Conservation (phyloP, 768 basidiomycete species). For the Mycena chlorophos region DNA sequence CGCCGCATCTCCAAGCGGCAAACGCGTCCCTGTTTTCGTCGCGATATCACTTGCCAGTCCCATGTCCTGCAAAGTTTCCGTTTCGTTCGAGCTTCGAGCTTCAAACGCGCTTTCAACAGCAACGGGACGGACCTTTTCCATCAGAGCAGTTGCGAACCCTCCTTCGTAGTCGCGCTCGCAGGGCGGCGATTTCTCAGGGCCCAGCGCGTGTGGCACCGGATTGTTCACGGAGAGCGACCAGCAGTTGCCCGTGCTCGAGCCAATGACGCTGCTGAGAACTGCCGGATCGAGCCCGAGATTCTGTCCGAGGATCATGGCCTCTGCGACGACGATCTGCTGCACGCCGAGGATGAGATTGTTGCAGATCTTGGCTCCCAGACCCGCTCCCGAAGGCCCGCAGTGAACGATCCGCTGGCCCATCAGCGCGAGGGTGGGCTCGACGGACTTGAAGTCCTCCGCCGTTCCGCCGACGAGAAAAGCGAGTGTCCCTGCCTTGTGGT, state of each 20-base stretch:
- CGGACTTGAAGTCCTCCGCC: slow-evolving; percentile 52
- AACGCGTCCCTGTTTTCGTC: slow-evolving; percentile 42
- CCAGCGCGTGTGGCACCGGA: slow-evolving; percentile 73
- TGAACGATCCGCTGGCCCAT: slow-evolving; percentile 86
- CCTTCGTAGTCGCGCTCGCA: slow-evolving; percentile 83
- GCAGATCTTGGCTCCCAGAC: slow-evolving; percentile 87
- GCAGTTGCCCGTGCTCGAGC: slow-evolving; percentile 80
- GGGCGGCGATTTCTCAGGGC: slow-evolving; percentile 68
- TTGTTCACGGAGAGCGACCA: slow-evolving; percentile 89
- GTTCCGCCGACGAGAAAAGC: slow-evolving; percentile 91
- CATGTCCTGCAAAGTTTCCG: slow-evolving; percentile 87
- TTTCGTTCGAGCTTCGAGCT: too few species aligned
- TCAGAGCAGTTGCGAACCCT: slow-evolving; percentile 80
- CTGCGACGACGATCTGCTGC: slow-evolving; percentile 81
- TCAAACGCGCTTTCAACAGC: neutral
- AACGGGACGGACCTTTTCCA: slow-evolving; percentile 66
- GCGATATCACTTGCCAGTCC: slow-evolving; percentile 73
- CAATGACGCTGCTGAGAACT: slow-evolving; percentile 79
- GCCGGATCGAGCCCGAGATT: slow-evolving; percentile 77
- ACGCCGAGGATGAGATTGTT: slow-evolving; percentile 82
- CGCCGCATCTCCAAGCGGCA: slow-evolving; percentile 70
- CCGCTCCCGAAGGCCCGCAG: slow-evolving; percentile 80
- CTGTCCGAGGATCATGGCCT: slow-evolving; percentile 87
- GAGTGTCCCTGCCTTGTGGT: slow-evolving; percentile 80
- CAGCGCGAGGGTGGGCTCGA: slow-evolving; percentile 57